A percentile compares a stretch with the other conserved stretches of the same genome.
Conservation (phyloP, 805 yeast species). For the Wickerhamiella nectarea region DNA sequence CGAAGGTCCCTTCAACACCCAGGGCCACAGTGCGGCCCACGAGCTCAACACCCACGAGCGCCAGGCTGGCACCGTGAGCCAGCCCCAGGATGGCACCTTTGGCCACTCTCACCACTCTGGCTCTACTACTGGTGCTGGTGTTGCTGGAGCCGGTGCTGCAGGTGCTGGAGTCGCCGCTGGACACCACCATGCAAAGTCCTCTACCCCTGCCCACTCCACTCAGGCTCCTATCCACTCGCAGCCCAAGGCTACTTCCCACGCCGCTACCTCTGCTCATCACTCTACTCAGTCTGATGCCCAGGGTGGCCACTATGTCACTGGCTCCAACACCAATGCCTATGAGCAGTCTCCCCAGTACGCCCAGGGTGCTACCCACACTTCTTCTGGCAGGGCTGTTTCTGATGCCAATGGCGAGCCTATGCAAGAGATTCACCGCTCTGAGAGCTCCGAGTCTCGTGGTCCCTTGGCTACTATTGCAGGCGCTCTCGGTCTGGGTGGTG, state of each 20-base stretch:
- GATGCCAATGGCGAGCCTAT: neutral
- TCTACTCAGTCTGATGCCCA: neutral
- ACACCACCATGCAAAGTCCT: neutral
- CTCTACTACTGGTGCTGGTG: neutral
- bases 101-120: neutral
- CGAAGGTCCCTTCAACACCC: neutral
- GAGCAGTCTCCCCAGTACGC: neutral
- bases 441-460: neutral
- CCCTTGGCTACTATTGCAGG: neutral
- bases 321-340: neutral
- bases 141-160: constrained; percentile 1
- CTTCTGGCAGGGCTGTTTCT: neutral
- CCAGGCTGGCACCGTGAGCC: too few relatives aligned
- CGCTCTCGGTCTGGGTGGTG: neutral
- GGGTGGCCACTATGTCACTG: neutral
- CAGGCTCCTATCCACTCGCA: neutral
- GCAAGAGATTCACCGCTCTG: neutral
- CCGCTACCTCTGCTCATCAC: neutral
- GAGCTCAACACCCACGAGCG: neutral
- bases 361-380: neutral
- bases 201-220: neutral
- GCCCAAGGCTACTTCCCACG: neutral
- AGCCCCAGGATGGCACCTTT: neutral
- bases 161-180: neutral
- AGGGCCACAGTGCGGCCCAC: neutral